Conservation (phyloP, 306 rosid genomes). For the Rosa rugosa region DNA sequence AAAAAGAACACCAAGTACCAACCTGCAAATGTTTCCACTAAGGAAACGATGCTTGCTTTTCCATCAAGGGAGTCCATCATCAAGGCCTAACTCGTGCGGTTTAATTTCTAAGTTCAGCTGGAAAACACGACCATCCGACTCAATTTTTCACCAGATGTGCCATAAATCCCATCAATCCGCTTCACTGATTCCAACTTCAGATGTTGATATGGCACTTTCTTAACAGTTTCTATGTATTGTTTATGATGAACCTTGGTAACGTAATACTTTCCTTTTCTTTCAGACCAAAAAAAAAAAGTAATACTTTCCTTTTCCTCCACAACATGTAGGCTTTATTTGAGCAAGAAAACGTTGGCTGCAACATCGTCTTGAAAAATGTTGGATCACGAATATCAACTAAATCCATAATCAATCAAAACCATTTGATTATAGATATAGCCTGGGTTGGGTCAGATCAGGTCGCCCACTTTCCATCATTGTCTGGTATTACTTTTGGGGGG, state of each 20-base stretch:
- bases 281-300: too few species aligned
- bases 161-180: not conserved
- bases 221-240: not conserved
- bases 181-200: not conserved
- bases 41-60: conserved; percentile 12
- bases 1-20: not conserved
- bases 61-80: too few species aligned
- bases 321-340: not conserved
- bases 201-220: not conserved
- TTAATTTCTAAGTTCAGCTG: conserved; percentile 18
- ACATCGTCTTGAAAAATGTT: not conserved
- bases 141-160: not conserved
- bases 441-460: too few species aligned
- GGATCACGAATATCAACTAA: not conserved
- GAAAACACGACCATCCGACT: conserved; percentile 15
- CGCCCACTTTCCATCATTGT: too few species aligned
- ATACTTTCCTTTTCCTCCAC: not conserved
- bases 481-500: too few species aligned
- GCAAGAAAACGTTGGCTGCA: not conserved
- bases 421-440: too few species aligned
- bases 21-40: conserved; percentile 32
- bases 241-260: not conserved
- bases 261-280: too few species aligned
- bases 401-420: too few species aligned
- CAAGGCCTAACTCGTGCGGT: conserved; percentile 28